Evolutionary conservation across 2,329 filamentous ascomycete genomes (phyloP).

Genomic region (Fusarium miscanthi): DNA sequence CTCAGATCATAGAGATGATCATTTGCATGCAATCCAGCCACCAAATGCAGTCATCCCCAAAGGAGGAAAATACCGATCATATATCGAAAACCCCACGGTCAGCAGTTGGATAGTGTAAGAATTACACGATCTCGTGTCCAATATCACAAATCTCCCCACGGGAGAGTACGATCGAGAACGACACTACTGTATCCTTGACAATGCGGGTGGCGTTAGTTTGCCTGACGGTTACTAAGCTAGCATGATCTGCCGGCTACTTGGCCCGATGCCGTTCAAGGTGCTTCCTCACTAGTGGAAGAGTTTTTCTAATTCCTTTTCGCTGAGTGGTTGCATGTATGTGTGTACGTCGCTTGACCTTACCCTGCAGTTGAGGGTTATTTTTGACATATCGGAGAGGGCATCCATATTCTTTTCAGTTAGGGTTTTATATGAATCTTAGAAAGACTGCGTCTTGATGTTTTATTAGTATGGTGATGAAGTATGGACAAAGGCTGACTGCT

Average conservation of each 20-base stretch:
- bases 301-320: neutral
- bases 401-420: neutral
- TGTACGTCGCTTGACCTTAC: neutral
- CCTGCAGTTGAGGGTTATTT: neutral
- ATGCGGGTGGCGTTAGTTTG: slow-evolving; percentile 23
- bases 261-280: slow-evolving; percentile 2
- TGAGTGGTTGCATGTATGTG: neutral
- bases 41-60: slow-evolving; percentile 9
- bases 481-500: accelerated
- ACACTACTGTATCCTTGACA: slow-evolving; percentile 15
- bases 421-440: neutral
- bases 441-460: accelerated
- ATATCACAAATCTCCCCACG: neutral
- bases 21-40: slow-evolving; percentile 19
- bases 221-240: neutral
- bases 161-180: neutral
- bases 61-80: neutral
- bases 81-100: neutral
- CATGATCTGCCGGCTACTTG: slow-evolving; percentile 10
- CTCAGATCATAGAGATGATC: slow-evolving; percentile 6
- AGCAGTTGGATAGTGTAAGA: neutral
- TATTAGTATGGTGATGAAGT: accelerated
- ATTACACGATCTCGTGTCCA: neutral
- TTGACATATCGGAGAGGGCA: accelerated
- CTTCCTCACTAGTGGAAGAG: neutral